Base-by-base conservation (phyloP, 2,329 filamentous ascomycete species). In the Boeremia lycopersici region DNA sequence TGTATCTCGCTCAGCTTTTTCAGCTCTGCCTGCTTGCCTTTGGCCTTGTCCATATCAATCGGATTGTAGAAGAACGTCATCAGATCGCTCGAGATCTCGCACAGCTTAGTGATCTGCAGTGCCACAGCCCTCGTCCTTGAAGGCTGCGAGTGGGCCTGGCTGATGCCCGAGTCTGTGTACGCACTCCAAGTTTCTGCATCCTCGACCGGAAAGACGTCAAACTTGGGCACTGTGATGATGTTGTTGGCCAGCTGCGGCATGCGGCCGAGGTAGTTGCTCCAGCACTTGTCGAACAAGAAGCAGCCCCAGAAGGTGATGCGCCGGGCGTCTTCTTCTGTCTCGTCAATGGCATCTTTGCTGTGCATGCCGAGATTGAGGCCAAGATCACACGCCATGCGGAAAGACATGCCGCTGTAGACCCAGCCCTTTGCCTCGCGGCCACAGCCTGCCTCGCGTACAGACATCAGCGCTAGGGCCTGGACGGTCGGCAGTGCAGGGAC, bases 391-490 rank as follows among this genome's bases (percentile, higher is more conserved):
- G 93, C 93, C 93, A 99, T 98, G 39, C 95, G 88, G 73, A 99
- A 98, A 68, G 90, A 95, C 90, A 99, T 97, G 44, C 95, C 93
- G 67, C 91, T 96, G 74, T 98, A 98, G 3, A 97, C 92, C 95
- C 95, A 99, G 1, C 95, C 95, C 74, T 95, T 96, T 34, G 91
- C 91, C 76, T 98, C 95, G 36, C 93, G 84, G 0, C 91, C 93
- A 73, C 93, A 98, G 1, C 95, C 95, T 2, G 93, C 95, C 78
- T 99, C 95, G 57, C 95, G 84, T 0, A 98, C 93, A 7, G 93
- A 97, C 93, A 99, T 97, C 59, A 98, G 79, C 0, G 92, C 93
- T 49, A 98, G 78, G 0, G 95, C 95, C 76, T 99, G 95, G 0
- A 98, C 92, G 0, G 93, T 98, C 6, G 92, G 90, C 50, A 98